Percentiles rank a stretch among this genome's conserved stretches.
phyloP scores from a whole-genome alignment of 139 green algal species.

The Bryopsis sp. region DNA sequence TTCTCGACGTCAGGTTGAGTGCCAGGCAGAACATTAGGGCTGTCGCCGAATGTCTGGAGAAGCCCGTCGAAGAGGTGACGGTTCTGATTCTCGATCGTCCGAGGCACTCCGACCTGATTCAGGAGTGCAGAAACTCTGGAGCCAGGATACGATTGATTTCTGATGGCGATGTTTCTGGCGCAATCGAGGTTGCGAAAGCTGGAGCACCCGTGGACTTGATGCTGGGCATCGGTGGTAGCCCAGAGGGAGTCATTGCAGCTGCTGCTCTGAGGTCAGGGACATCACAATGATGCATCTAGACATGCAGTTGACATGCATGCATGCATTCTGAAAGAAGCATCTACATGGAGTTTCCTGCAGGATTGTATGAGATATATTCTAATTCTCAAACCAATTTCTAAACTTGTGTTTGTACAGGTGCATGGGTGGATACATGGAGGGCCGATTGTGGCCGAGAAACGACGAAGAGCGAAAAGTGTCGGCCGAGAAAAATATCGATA shows the following conservation, averaged over 20 bases:
- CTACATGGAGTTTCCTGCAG: not conserved
- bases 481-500: conserved; percentile 35
- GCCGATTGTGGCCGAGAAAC: conserved; percentile 50
- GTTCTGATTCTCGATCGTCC: conserved; percentile 69
- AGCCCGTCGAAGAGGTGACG: conserved; percentile 63
- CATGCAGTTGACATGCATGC: conserved; percentile 24
- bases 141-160: conserved; percentile 42
- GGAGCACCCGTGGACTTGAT: conserved; percentile 57
- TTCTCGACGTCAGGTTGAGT: conserved; percentile 45
- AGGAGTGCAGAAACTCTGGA: conserved; percentile 52
- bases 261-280: conserved; percentile 8
- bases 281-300: conserved; percentile 13
- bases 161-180: conserved; percentile 57
- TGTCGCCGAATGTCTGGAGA: conserved; percentile 49
- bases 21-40: conserved; percentile 51
- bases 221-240: conserved; percentile 56
- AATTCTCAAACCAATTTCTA: too few species aligned
- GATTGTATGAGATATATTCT: too few species aligned
- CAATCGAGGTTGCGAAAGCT: conserved; percentile 62
- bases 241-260: conserved; percentile 69
- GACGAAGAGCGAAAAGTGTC: conserved; percentile 46
- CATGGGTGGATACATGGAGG: conserved; percentile 32
- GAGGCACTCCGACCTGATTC: conserved; percentile 49
- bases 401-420: too few species aligned
- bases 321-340: not conserved